Percentiles rank a stretch among this genome's conserved stretches.
Conservation (phyloP, 441 rosid species). For the Erodium texanum region DNA sequence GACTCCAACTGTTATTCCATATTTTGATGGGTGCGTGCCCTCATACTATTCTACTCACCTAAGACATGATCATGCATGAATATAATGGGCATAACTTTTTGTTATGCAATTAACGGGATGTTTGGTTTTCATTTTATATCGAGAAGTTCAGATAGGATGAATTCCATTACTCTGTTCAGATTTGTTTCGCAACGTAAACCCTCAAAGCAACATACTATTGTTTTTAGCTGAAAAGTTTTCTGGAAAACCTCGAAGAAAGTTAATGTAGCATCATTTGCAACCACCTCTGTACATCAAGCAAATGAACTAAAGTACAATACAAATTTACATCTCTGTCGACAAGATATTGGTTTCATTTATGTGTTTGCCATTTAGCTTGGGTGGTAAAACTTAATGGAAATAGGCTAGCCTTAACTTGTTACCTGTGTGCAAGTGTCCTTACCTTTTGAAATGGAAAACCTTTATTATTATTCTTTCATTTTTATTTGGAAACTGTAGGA, state of each 20-base stretch:
- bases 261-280: not conserved
- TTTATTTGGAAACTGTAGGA: not conserved
- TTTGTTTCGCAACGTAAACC: not conserved
- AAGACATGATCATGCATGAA: not conserved
- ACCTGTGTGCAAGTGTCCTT: not conserved
- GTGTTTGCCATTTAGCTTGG: not conserved
- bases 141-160: not conserved
- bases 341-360: not conserved
- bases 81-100: too few species aligned
- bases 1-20: constrained; percentile 1
- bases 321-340: not conserved
- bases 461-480: not conserved
- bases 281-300: not conserved
- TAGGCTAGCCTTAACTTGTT: not conserved
- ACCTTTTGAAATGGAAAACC: not conserved
- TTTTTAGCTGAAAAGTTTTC: not conserved
- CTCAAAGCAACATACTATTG: not conserved
- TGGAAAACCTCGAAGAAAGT: not conserved
- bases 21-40: not conserved
- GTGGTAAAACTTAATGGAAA: not conserved
- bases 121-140: not conserved
- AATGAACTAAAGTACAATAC: not conserved
- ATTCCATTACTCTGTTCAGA: not conserved
- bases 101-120: not conserved
- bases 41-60: not conserved